Conservation (phyloP, 2,329 filamentous ascomycete species). For the Trichoderma sp. region DNA sequence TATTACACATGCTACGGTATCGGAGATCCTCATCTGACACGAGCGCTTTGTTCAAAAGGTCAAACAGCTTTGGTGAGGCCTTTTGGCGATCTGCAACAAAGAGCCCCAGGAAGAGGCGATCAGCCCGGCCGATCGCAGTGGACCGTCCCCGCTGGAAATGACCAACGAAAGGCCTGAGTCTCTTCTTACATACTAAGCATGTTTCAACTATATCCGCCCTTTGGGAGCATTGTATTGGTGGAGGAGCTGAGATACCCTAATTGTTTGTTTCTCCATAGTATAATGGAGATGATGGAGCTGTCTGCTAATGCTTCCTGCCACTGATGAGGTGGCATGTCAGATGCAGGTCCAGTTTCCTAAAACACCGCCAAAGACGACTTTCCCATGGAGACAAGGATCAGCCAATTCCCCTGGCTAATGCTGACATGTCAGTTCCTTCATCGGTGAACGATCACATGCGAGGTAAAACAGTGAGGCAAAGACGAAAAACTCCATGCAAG, state of each 20-base stretch:
- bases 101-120: not conserved
- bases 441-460: not conserved
- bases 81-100: slow-evolving; percentile 15
- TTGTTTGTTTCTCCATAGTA: not conserved
- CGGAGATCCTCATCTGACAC: slow-evolving; percentile 6
- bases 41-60: not conserved
- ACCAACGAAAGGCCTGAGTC: not conserved
- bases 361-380: not conserved
- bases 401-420: not conserved
- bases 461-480: not conserved
- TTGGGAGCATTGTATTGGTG: not conserved
- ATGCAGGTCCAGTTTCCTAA: not conserved
- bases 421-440: not conserved
- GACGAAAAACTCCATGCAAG: not conserved
- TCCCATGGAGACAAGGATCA: not conserved
- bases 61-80: slow-evolving; percentile 3
- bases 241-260: not conserved
- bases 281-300: not conserved
- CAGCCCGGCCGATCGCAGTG: slow-evolving; percentile 14
- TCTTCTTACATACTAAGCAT: not conserved
- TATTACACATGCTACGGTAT: not conserved
- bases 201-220: not conserved
- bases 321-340: not conserved
- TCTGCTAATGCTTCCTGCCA: not conserved
- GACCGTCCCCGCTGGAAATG: not conserved